Conservation (phyloP, 352 stramenopile genomes). For the Blastocystis sp. region DNA sequence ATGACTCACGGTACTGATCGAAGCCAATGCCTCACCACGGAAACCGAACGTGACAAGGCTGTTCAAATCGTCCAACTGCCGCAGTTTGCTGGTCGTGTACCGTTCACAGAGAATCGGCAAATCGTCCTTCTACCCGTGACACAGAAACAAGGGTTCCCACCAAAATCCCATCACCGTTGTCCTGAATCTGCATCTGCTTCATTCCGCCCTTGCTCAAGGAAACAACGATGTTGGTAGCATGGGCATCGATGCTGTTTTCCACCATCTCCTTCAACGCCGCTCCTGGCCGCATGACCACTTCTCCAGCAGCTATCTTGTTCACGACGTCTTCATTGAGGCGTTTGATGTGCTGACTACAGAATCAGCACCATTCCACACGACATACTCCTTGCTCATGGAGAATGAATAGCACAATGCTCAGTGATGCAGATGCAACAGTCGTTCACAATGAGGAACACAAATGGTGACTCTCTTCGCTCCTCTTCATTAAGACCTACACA, state of each 20-base stretch:
- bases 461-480: neutral
- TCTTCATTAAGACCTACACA: neutral
- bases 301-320: conserved; percentile 87
- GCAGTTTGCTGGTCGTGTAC: conserved; percentile 95
- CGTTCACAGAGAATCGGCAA: conserved; percentile 90
- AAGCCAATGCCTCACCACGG: conserved; percentile 93
- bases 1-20: conserved; percentile 88
- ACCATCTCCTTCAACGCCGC: conserved; percentile 94
- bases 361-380: neutral
- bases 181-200: conserved; percentile 88
- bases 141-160: conserved; percentile 21
- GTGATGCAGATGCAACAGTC: too few relatives aligned
- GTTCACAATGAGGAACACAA: neutral
- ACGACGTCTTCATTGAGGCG: conserved; percentile 85
- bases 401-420: too few relatives aligned
- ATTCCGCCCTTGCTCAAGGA: conserved; percentile 80
- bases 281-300: conserved; percentile 89
- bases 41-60: conserved; percentile 94
- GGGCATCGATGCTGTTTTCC: conserved; percentile 96
- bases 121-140: conserved; percentile 77
- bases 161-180: conserved; percentile 87
- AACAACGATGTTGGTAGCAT: conserved; percentile 80
- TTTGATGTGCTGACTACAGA: conserved; percentile 76
- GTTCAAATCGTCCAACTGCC: conserved; percentile 87
- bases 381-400: neutral